Percentiles rank a stretch among this genome's conserved stretches.
These are phyloP conservation scores for Xylaria scruposa DNA, from an alignment of 495 filamentous ascomycete genomes.

Conservation along the genomic window DNA sequence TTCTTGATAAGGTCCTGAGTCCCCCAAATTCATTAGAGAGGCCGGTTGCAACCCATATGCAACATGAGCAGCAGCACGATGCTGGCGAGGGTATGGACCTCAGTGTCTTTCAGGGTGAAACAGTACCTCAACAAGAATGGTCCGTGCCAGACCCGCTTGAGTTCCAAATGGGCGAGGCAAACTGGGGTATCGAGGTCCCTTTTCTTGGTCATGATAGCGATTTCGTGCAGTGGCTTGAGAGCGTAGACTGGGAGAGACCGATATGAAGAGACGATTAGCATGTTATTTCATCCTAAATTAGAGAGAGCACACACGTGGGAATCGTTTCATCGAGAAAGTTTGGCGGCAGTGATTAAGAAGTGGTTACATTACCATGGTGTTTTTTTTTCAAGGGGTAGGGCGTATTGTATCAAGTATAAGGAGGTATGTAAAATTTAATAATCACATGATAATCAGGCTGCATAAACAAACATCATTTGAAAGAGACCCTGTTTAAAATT, in stretches of 20 bases:
- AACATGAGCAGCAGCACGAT: conserved; percentile 16
- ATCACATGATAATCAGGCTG: too few species aligned
- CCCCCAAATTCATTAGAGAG: conserved; percentile 30
- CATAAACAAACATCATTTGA: too few species aligned
- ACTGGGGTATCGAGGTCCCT: conserved; percentile 36
- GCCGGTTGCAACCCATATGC: conserved; percentile 13
- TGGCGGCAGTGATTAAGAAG: background rate
- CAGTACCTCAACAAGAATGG: conserved; percentile 24
- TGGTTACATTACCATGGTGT: background rate
- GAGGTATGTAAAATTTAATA: background rate
- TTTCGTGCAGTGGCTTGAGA: conserved; percentile 46
- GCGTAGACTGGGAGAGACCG: conserved; percentile 41
- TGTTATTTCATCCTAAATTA: background rate
- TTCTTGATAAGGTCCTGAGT: conserved; percentile 45
- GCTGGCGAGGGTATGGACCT: conserved; percentile 21
- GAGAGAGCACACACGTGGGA: background rate
- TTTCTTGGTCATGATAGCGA: conserved; percentile 42
- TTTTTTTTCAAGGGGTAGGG: background rate
- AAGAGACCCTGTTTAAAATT: too few species aligned
- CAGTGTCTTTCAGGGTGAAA: conserved; percentile 22
- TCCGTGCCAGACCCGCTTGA: conserved; percentile 30
- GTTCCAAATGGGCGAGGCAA: conserved; percentile 33
- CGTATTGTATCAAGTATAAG: background rate
- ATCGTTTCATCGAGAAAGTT: background rate
- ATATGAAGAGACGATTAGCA: background rate